phyloP scores from a whole-genome alignment of 1,284 basidiomycete species.

The Heliocybe sulcata region DNA sequence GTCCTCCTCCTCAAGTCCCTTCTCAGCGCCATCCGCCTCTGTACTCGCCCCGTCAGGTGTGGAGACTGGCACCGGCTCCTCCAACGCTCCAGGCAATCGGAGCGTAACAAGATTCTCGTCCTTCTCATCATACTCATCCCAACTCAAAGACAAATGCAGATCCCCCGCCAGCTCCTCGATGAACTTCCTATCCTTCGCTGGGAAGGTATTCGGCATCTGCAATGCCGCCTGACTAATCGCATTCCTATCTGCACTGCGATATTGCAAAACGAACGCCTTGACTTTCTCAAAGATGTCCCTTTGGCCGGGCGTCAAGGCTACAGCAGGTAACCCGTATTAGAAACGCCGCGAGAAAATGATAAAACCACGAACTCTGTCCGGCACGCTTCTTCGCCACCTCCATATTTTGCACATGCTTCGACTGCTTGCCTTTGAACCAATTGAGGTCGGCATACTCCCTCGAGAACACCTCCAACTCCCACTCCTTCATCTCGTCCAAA shows the following conservation, averaged over 20 bases:
- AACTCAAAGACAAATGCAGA: constrained; percentile 68
- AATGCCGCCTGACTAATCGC: constrained; percentile 36
- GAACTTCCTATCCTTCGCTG: constrained; percentile 74
- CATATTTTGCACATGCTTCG: constrained; percentile 58
- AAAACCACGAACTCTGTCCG: constrained; percentile 37
- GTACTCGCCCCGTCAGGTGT: constrained; percentile 18
- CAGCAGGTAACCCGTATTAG: neutral
- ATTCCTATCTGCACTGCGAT: constrained; percentile 31
- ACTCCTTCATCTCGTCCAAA: constrained; percentile 80
- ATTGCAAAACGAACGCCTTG: constrained; percentile 63
- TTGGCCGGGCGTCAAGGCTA: constrained; percentile 71
- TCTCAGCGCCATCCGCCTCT: constrained; percentile 7
- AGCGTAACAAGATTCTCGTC: constrained; percentile 70
- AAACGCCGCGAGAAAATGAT: neutral
- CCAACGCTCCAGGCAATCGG: constrained; percentile 47
- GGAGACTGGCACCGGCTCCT: constrained; percentile 28
- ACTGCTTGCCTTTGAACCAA: constrained; percentile 89
- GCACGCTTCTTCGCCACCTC: constrained; percentile 42
- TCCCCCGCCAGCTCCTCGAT: constrained; percentile 69
- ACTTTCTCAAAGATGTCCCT: constrained; percentile 72
- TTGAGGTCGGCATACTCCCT: constrained; percentile 84
- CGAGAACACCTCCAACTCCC: constrained; percentile 89
- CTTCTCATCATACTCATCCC: constrained; percentile 87
- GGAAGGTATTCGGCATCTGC: constrained; percentile 69
- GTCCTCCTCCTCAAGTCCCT: constrained; percentile 14